Percentiles rank a stretch among this genome's conserved stretches.
These are phyloP conservation scores for Manihot esculenta DNA, from an alignment of 441 rosid genomes.

Conservation along the genomic window DNA sequence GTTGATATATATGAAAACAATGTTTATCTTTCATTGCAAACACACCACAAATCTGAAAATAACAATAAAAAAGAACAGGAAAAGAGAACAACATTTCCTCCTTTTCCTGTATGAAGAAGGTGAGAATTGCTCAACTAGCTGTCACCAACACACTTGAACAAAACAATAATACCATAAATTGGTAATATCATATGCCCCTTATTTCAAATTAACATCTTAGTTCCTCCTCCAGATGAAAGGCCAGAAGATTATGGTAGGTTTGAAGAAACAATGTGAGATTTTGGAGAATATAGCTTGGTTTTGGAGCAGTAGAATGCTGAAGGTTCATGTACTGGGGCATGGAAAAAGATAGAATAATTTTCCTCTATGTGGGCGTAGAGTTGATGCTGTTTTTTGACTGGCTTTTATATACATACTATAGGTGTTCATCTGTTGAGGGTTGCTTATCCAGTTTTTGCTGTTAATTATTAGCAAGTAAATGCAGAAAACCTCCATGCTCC, in stretches of 20 bases:
- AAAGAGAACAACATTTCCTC: background rate
- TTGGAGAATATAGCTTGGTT: background rate
- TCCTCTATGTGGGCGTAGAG: background rate
- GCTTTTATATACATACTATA: background rate
- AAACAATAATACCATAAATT: background rate
- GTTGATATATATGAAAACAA: background rate
- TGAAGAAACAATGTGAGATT: slow-evolving; percentile 17
- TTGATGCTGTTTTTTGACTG: background rate
- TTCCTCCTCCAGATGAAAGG: background rate
- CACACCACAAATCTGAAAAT: no score
- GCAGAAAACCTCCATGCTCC: background rate
- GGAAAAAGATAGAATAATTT: background rate
- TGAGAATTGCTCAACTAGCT: background rate
- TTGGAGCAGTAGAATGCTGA: background rate
- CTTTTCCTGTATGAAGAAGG: background rate
- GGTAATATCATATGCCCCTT: no score
- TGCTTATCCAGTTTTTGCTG: background rate
- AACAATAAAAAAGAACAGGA: no score
- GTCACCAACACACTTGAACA: background rate
- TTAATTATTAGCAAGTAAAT: background rate
- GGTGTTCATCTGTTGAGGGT: background rate
- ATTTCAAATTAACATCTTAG: background rate
- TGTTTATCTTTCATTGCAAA: background rate
- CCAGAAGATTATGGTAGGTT: background rate
- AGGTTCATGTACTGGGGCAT: background rate